These are phyloP conservation scores for Fusarium haematococcum DNA, from an alignment of 2,329 filamentous ascomycete genomes.

Conservation along the genomic window DNA sequence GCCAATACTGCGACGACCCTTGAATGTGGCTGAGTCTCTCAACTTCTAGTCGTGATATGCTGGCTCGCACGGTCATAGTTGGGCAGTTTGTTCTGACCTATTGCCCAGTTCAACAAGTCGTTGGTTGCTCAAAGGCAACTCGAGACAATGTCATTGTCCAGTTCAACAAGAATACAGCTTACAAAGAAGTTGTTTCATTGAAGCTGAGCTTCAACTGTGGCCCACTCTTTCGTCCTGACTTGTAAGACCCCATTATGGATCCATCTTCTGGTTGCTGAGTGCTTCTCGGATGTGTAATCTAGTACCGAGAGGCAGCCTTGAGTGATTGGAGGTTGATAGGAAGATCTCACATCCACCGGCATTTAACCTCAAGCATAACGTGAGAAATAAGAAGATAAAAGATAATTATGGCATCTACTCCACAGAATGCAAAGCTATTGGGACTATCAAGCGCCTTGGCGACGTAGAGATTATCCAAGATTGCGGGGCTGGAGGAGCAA, in stretches of 20 bases:
- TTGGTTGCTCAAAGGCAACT: neutral
- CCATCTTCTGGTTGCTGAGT: neutral
- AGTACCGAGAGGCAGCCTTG: neutral
- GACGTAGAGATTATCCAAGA: neutral
- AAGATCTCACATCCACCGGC: neutral
- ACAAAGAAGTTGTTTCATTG: neutral
- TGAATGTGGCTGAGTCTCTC: neutral
- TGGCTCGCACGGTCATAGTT: neutral
- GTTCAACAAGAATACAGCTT: neutral
- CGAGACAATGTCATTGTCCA: neutral
- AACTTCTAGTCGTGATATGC: neutral
- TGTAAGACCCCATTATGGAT: neutral
- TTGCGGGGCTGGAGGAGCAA: conserved; percentile 8
- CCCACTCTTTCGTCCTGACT: neutral
- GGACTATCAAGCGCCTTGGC: neutral
- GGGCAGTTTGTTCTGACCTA: neutral
- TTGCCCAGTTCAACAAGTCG: neutral
- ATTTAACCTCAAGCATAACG: neutral
- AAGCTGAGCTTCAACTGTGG: neutral
- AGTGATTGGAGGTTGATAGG: neutral
- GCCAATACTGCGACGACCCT: neutral
- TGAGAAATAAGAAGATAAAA: neutral
- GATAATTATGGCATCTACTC: neutral
- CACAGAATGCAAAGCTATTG: neutral
- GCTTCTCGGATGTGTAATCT: neutral